These are phyloP conservation scores for Artemisia argyi DNA, from an alignment of 129 eudicot genomes.

Conservation along the genomic window DNA sequence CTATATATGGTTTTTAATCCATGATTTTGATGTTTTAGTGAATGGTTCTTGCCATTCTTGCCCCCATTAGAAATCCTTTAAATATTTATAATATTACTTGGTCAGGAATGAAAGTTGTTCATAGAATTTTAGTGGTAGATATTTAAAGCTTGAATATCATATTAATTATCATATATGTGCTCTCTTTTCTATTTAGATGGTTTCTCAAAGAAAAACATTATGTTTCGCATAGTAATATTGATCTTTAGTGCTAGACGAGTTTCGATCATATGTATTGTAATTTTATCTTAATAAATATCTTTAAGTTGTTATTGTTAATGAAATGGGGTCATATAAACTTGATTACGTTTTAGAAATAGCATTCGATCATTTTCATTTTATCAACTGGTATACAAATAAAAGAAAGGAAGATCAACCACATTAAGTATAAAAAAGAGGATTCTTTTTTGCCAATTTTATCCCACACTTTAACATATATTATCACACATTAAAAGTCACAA, in stretches of 20 bases:
- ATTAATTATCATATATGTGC: not conserved
- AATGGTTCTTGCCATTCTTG: constrained; percentile 23
- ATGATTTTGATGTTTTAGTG: constrained; percentile 17
- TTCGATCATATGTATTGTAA: too few species aligned
- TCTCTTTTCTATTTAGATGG: not conserved
- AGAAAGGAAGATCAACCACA: constrained; percentile 18
- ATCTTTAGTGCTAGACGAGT: too few species aligned
- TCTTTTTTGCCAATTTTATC: constrained; percentile 23
- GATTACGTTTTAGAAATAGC: not conserved
- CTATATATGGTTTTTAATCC: constrained; percentile 20
- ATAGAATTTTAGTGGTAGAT: not conserved
- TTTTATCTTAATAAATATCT: too few species aligned
- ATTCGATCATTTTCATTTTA: not conserved
- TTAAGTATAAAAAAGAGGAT: constrained; percentile 26
- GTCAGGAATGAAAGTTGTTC: not conserved
- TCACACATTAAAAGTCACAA: constrained; percentile 24
- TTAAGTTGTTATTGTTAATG: too few species aligned
- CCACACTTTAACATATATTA: constrained; percentile 17
- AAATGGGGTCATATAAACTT: not conserved
- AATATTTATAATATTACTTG: not conserved
- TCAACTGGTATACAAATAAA: not conserved
- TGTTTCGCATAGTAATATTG: too few species aligned
- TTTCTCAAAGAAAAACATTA: too few species aligned
- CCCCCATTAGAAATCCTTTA: not conserved
- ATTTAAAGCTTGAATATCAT: not conserved